Percentiles rank a stretch among this genome's conserved stretches.
phyloP scores from a whole-genome alignment of 106 monocot genomes.

The Allium fistulosum region DNA sequence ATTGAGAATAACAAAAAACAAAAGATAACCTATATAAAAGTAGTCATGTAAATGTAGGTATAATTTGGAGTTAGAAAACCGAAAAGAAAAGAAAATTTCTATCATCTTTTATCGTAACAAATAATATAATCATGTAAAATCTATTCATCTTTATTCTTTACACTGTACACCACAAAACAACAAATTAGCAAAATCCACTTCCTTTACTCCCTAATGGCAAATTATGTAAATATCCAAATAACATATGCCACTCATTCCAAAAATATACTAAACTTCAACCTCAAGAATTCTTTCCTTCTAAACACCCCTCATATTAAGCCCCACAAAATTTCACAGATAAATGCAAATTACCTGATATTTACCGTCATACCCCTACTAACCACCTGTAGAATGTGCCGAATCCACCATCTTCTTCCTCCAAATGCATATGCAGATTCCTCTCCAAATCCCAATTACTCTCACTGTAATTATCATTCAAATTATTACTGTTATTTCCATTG shows the following conservation, averaged over 20 bases:
- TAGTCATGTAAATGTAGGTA: too few relatives aligned
- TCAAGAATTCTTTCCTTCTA: not conserved
- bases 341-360: not conserved
- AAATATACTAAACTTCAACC: not conserved
- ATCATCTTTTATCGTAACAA: not conserved
- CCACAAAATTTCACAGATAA: too few relatives aligned
- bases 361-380: conserved; percentile 18
- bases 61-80: not conserved
- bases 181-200: not conserved
- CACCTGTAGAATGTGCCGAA: conserved; percentile 20
- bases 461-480: conserved; percentile 11
- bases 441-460: conserved; percentile 13
- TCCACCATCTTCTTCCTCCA: conserved; percentile 28
- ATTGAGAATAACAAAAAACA: not conserved
- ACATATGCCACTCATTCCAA: not conserved
- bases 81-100: not conserved
- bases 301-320: not conserved
- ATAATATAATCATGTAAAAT: not conserved
- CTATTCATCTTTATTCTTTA: not conserved
- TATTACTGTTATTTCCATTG: conserved; percentile 16
- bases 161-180: not conserved
- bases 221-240: not conserved
- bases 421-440: conserved; percentile 11
- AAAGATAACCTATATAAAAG: not conserved
- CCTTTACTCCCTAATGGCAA: not conserved